phyloP scores from a whole-genome alignment of 495 filamentous ascomycete species.

The Penicillium verhagenii region DNA sequence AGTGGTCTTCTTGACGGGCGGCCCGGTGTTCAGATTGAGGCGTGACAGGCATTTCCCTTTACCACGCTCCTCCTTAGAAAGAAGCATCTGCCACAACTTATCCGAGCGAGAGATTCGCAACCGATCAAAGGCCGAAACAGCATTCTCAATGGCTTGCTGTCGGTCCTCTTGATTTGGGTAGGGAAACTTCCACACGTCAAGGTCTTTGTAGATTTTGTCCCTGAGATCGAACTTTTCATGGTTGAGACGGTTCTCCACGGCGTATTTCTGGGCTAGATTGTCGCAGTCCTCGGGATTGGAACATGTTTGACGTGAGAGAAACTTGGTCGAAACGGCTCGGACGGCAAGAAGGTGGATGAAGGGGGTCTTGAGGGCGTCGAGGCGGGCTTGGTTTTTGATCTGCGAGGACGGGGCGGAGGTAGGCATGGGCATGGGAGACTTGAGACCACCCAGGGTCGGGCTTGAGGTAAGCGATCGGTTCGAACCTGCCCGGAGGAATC shows the following conservation, averaged over 20 bases:
- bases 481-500: slow-evolving; percentile 40
- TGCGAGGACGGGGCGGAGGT: slow-evolving; percentile 53
- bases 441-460: slow-evolving; percentile 56
- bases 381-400: slow-evolving; percentile 51
- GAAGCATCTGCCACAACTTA: slow-evolving; percentile 75
- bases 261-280: slow-evolving; percentile 52
- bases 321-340: slow-evolving; percentile 55
- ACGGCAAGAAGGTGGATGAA: slow-evolving; percentile 73
- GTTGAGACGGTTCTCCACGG: slow-evolving; percentile 58
- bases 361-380: slow-evolving; percentile 52
- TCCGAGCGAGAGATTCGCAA: slow-evolving; percentile 70
- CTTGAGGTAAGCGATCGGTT: slow-evolving; percentile 63
- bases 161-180: slow-evolving; percentile 68
- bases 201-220: slow-evolving; percentile 74
- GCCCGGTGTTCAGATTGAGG: slow-evolving; percentile 60
- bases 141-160: slow-evolving; percentile 77
- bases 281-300: slow-evolving; percentile 57
- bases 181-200: slow-evolving; percentile 77
- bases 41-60: slow-evolving; percentile 80
- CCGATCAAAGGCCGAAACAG: slow-evolving; percentile 78
- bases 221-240: slow-evolving; percentile 64
- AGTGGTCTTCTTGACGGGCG: slow-evolving; percentile 49
- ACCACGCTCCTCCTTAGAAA: slow-evolving; percentile 70
- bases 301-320: slow-evolving; percentile 56
- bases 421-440: slow-evolving; percentile 38